Evolutionary conservation across 2,329 filamentous ascomycete species (phyloP).

Genomic region (Aspergillus sp.): DNA sequence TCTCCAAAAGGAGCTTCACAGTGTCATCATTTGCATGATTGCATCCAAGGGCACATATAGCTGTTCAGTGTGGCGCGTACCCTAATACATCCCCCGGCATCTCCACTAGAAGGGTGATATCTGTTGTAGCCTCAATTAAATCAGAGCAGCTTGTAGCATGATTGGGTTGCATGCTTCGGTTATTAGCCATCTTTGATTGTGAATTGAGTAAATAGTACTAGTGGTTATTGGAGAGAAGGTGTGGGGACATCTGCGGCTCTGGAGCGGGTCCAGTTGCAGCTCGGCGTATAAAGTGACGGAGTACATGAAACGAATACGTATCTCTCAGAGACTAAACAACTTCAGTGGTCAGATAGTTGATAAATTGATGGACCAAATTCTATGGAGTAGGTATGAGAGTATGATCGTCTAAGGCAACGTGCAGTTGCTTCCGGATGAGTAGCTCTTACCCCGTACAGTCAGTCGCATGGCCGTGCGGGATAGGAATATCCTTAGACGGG

Average conservation of each 20-base stretch:
- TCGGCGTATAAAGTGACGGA: background rate
- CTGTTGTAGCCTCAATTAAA: background rate
- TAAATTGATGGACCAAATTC: background rate
- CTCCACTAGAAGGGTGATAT: background rate
- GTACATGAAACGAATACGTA: background rate
- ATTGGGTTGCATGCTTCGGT: background rate
- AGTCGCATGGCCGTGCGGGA: too few relatives aligned
- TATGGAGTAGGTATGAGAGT: background rate
- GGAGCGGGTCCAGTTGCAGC: background rate
- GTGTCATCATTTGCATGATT: constrained; percentile 1
- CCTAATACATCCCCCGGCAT: background rate
- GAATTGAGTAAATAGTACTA: background rate
- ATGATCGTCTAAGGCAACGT: background rate
- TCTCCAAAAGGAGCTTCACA: constrained; percentile 5
- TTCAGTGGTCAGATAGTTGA: background rate
- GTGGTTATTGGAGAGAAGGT: background rate
- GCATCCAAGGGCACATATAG: background rate
- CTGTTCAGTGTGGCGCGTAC: background rate
- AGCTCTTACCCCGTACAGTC: background rate
- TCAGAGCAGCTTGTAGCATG: background rate
- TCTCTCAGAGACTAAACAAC: background rate
- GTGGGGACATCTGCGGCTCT: background rate
- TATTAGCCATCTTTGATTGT: background rate
- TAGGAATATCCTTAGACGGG: too few relatives aligned
- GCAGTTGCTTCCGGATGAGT: background rate